Base-by-base conservation (phyloP, 192 early-diverging fungal species). In the Entomortierella lignicola region DNA sequence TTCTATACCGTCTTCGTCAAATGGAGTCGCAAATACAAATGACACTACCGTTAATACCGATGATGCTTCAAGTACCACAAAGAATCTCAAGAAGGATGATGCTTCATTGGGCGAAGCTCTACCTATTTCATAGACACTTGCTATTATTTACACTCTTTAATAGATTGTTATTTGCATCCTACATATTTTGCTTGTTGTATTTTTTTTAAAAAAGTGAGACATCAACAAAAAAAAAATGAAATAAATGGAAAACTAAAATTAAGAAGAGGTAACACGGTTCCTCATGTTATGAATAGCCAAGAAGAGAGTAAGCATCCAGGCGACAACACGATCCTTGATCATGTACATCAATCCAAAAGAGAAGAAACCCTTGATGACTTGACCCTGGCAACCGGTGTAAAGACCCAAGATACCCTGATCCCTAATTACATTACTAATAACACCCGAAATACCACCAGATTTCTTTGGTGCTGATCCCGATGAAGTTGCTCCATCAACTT, bases 301-400 rank as follows among this genome's bases (percentile, higher is more conserved):
- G 48, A 86, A 86, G 34, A 86, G 15, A 5, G 84, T 29, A 23
- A 82, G 44, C 63, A 86, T 71, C 71, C 80, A 84, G 17, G 75
- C 72, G 25, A 80, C 83, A n/a, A 86, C 85, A 27, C 81, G 77
- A 44, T 86, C 85, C 67, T 86, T 86, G 66, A 86, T 86, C 85
- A 86, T 84, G 67, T 81, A 86, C 81, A 86, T 82, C 44, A 86
- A 57, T 18, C 85, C 85, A 41, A 81, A 80, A 15, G 84, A 84
- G 50, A 86, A 86, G 74, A 86, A 86, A 2, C 85, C 85, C 60
- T 86, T 86, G 75, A 79, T 81, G 70, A 86, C 84, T 54, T 86
- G 85, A 10, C 83, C 83, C 43, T 79, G 72, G 59, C 81, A 81
- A 11, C 83, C 83, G 10, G 63, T 58, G 58, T 71, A 84, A 8